Conservation (phyloP, 768 basidiomycete species). For the Kwoniella shandongensis region DNA sequence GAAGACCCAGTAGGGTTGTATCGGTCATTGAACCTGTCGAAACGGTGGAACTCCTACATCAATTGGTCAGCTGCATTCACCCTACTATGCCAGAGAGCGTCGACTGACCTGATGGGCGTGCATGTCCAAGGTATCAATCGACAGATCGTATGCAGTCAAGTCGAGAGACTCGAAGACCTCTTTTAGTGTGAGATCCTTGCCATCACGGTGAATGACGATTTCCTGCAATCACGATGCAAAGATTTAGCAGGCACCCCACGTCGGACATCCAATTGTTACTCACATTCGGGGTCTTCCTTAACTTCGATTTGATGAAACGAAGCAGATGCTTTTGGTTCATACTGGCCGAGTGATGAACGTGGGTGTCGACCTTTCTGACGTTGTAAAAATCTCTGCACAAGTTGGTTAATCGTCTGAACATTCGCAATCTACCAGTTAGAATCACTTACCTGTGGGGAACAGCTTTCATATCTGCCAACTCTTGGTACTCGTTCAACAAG, state of each 20-base stretch:
- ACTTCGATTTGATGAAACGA: slow-evolving; percentile 88
- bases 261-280: neutral
- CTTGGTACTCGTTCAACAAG: slow-evolving; percentile 88
- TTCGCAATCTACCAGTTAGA: neutral
- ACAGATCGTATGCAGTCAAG: slow-evolving; percentile 93
- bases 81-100: neutral
- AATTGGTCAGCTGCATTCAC: neutral
- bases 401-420: neutral
- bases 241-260: neutral
- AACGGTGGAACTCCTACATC: slow-evolving; percentile 85
- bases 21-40: slow-evolving; percentile 96
- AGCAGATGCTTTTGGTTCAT: slow-evolving; percentile 99
- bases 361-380: slow-evolving; percentile 95
- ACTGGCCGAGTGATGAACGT: slow-evolving; percentile 96
- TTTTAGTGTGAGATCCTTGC: slow-evolving; percentile 73
- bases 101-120: slow-evolving; percentile 78
- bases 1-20: slow-evolving; percentile 96
- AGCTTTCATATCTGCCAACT: slow-evolving; percentile 91
- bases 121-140: slow-evolving; percentile 99
- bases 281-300: slow-evolving; percentile 52
- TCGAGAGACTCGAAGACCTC: slow-evolving; percentile 97
- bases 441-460: slow-evolving; percentile 73
- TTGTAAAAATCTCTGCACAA: slow-evolving; percentile 94
- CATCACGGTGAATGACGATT: slow-evolving; percentile 92
- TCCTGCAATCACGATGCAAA: slow-evolving; percentile 60